Evolutionary conservation across 1,139 yeast genomes (phyloP).

Genomic region (Debaryomyces udenii): DNA sequence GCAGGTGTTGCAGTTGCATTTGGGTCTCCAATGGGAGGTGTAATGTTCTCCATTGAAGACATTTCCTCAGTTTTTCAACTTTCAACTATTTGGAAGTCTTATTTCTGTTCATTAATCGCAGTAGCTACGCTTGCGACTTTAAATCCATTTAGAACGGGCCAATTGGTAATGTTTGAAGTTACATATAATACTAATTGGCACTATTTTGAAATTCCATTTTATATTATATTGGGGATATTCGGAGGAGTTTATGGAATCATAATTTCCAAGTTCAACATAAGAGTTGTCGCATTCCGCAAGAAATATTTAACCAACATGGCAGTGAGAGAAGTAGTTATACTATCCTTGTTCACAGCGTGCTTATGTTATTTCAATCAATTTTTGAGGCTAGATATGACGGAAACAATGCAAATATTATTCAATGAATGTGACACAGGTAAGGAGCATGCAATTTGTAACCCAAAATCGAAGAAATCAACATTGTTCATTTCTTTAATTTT

Average conservation of each 20-base stretch:
- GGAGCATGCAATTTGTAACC: constrained; percentile 50
- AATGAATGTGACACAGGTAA: constrained; percentile 70
- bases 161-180: constrained; percentile 88
- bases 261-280: constrained; percentile 76
- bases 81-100: constrained; percentile 86
- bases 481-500: constrained; percentile 55
- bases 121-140: constrained; percentile 74
- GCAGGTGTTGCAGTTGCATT: constrained; percentile 79
- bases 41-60: constrained; percentile 71
- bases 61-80: constrained; percentile 72
- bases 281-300: constrained; percentile 79
- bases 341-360: constrained; percentile 72
- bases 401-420: constrained; percentile 86
- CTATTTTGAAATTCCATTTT: constrained; percentile 80
- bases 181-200: constrained; percentile 86
- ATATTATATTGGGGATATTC: constrained; percentile 76
- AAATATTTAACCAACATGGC: constrained; percentile 61
- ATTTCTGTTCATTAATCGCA: constrained; percentile 88
- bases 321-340: constrained; percentile 67
- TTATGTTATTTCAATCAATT: constrained; percentile 85
- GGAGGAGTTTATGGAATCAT: constrained; percentile 91
- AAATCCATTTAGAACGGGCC: constrained; percentile 94
- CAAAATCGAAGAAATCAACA: constrained; percentile 36
- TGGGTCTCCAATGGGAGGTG: constrained; percentile 77
- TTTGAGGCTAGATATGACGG: constrained; percentile 88